Conservation (phyloP, 805 yeast species). For the Kregervanrija pseudodelftensis region DNA sequence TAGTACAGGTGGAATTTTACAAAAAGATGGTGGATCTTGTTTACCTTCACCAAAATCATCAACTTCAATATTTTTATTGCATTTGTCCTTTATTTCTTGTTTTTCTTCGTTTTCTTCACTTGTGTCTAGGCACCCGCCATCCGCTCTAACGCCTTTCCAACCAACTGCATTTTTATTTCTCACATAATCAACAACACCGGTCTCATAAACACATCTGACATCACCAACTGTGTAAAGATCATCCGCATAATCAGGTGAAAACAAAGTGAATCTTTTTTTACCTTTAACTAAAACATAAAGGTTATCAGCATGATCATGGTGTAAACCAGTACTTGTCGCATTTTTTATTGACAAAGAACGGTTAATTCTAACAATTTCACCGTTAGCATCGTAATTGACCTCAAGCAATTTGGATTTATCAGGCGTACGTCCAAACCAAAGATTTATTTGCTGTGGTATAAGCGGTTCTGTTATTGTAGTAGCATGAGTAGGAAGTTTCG, state of each 20-base stretch:
- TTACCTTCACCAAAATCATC: conserved; percentile 5
- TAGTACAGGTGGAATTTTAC: conserved; percentile 54
- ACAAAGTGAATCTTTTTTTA: conserved; percentile 57
- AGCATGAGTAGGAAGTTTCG: conserved; percentile 33
- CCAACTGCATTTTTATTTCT: conserved; percentile 45
- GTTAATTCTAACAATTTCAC: conserved; percentile 10
- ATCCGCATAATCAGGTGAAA: conserved; percentile 54
- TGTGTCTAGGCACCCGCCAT: conserved; percentile 36
- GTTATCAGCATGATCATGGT: conserved; percentile 78
- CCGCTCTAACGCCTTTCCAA: conserved; percentile 59
- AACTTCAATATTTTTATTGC: conserved; percentile 8
- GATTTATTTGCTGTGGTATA: conserved; percentile 63
- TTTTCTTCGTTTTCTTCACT: conserved; percentile 17
- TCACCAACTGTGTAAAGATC: conserved; percentile 60
- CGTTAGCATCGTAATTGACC: conserved; percentile 20
- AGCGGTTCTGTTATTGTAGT: conserved; percentile 19
- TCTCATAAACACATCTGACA: conserved; percentile 41
- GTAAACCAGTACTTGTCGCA: conserved; percentile 63
- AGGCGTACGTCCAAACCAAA: conserved; percentile 54
- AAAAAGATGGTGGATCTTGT: conserved; percentile 64
- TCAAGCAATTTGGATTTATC: conserved; percentile 4
- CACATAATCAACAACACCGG: conserved; percentile 63
- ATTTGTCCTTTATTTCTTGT: conserved; percentile 12
- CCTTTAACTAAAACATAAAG: conserved; percentile 58
- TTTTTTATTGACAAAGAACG: conserved; percentile 49